Percentiles rank a stretch among this genome's conserved stretches.
phyloP scores from a whole-genome alignment of 2,329 filamentous ascomycete genomes.

The Alternaria triticimaculans region DNA sequence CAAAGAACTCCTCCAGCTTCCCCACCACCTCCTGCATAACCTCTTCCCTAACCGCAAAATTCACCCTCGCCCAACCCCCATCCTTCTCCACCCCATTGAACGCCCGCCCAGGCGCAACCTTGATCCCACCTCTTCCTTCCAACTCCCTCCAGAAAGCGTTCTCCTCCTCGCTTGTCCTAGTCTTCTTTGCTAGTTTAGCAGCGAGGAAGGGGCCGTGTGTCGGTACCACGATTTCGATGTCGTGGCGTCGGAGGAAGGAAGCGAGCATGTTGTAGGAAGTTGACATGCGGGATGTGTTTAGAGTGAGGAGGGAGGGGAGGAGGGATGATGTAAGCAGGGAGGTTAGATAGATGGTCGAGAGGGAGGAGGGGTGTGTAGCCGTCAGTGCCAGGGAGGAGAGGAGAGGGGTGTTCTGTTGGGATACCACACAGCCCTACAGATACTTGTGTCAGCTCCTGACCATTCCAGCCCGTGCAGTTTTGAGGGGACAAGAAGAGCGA shows the following conservation, averaged over 20 bases:
- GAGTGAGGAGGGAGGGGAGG: slow-evolving; percentile 33
- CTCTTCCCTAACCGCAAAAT: slow-evolving; percentile 25
- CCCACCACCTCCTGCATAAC: slow-evolving; percentile 24
- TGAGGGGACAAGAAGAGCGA: background rate
- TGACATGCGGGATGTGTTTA: slow-evolving; percentile 33
- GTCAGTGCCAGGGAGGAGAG: slow-evolving; percentile 25
- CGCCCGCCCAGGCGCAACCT: slow-evolving; percentile 20
- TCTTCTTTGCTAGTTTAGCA: slow-evolving; percentile 25
- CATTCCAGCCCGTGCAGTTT: background rate
- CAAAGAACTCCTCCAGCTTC: slow-evolving; percentile 21
- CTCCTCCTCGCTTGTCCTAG: slow-evolving; percentile 26
- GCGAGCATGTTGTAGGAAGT: slow-evolving; percentile 28
- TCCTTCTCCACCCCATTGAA: slow-evolving; percentile 37
- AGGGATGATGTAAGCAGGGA: slow-evolving; percentile 34
- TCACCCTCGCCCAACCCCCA: slow-evolving; percentile 38
- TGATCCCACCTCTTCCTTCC: slow-evolving; percentile 21
- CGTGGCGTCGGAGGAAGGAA: slow-evolving; percentile 14
- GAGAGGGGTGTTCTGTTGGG: slow-evolving; percentile 39
- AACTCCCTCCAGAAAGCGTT: slow-evolving; percentile 25
- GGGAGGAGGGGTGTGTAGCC: slow-evolving; percentile 25
- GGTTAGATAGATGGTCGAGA: slow-evolving; percentile 29
- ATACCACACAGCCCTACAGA: slow-evolving; percentile 38
- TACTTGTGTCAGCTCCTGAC: background rate
- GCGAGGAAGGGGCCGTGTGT: slow-evolving; percentile 40
- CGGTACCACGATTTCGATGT: slow-evolving; percentile 29